phyloP scores from a whole-genome alignment of 106 monocot genomes.

The Allium fistulosum region DNA sequence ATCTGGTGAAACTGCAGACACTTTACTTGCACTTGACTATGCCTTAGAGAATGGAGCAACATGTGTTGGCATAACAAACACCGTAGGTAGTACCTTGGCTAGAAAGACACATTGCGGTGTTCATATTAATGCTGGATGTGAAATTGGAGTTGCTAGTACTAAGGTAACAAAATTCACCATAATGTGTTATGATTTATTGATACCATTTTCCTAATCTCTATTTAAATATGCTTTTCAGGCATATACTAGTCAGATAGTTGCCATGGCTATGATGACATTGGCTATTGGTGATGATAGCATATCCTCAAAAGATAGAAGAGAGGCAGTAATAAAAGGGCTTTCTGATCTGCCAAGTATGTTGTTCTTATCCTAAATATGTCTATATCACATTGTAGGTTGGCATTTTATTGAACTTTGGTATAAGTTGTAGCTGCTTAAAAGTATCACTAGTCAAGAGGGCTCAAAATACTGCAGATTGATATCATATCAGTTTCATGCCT shows the following conservation, averaged over 20 bases:
- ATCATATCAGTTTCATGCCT: too few species aligned
- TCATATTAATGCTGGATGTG: conserved; percentile 98
- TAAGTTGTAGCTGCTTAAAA: too few species aligned
- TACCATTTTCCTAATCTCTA: background rate
- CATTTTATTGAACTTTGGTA: too few species aligned
- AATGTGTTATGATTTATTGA: background rate
- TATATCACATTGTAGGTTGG: too few species aligned
- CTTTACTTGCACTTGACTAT: conserved; percentile 88
- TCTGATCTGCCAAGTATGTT: conserved; percentile 57
- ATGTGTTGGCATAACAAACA: conserved; percentile 99
- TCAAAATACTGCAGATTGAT: too few species aligned
- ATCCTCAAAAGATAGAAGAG: conserved; percentile 62
- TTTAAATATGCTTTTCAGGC: conserved; percentile 37
- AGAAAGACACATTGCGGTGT: conserved; percentile 96
- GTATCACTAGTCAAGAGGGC: too few species aligned
- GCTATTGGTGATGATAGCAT: conserved; percentile 88
- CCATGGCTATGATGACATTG: conserved; percentile 83
- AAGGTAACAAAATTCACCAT: conserved; percentile 39
- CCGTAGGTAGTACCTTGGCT: conserved; percentile 89
- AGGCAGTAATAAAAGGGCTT: conserved; percentile 49
- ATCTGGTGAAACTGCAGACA: conserved; percentile 98
- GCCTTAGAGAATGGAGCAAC: conserved; percentile 80
- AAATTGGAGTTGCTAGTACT: conserved; percentile 97
- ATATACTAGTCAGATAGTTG: conserved; percentile 95
- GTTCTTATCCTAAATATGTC: background rate